phyloP scores from a whole-genome alignment of 2,329 filamentous ascomycete species.

The Paecilomyces sp. region DNA sequence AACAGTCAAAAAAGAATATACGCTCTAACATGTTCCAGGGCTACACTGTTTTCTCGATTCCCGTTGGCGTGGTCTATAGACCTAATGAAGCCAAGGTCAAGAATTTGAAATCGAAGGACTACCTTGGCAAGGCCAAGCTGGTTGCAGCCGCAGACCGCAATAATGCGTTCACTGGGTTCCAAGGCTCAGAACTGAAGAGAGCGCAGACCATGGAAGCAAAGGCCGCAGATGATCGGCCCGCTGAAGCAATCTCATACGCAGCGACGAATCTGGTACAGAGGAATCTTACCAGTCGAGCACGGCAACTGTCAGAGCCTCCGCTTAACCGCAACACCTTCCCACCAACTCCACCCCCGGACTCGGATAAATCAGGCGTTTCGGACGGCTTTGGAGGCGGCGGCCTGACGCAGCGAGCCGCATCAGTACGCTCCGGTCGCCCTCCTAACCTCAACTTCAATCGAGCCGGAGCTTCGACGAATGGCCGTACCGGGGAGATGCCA shows the following conservation, averaged over 20 bases:
- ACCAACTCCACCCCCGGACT: conserved; percentile 95
- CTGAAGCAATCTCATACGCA: conserved; percentile 81
- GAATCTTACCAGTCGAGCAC: conserved; percentile 64
- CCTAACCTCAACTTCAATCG: conserved; percentile 37
- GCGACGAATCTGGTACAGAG: conserved; percentile 90
- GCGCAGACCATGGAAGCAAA: conserved; percentile 15
- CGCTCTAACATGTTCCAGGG: conserved; percentile 49
- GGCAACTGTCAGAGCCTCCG: conserved; percentile 80
- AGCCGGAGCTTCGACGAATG: conserved; percentile 17
- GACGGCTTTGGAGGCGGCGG: conserved; percentile 18
- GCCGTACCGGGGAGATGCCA: conserved; percentile 25
- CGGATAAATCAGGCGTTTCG: conserved; percentile 50
- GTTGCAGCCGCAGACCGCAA: conserved; percentile 78
- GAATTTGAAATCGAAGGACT: conserved; percentile 96
- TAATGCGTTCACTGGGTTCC: conserved; percentile 76
- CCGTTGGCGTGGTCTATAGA: conserved; percentile 88
- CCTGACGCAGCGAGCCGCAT: conserved; percentile 41
- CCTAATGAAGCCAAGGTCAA: conserved; percentile 98
- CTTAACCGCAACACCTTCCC: conserved; percentile 77
- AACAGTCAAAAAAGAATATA: not conserved
- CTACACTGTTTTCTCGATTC: conserved; percentile 97
- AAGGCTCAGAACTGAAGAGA: conserved; percentile 67
- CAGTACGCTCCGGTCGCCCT: conserved; percentile 40
- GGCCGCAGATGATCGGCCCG: conserved; percentile 64
- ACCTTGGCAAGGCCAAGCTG: conserved; percentile 89